Base-by-base conservation (phyloP, 2,329 filamentous ascomycete genomes). In the Drechslerella dactyloides region DNA sequence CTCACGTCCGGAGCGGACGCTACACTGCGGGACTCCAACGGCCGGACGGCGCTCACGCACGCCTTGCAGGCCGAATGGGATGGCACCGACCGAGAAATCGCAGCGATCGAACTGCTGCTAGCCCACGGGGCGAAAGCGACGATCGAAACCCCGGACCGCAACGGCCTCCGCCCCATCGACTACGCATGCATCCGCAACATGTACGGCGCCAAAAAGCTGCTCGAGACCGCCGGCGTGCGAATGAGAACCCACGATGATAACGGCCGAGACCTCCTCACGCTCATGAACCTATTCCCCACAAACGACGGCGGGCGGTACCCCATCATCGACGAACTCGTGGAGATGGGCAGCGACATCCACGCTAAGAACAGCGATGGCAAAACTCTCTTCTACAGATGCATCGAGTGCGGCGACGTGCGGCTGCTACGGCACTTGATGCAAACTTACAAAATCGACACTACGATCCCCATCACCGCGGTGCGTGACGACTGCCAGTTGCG, bases 91-190 rank as follows among this genome's bases (percentile, higher is more conserved):
- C 17, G 27, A 15, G 19, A 17, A 2, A 7, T 24, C 27, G 19
- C 7, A 15, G 40, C 60, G 19, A n/a, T 70, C 17, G 4, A 50
- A 6, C 15, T 56, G 5, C 50, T 70, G 17, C 17, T 70, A 13
- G 7, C 42, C 2, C 15, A 51, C 7, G 37, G 19, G 11, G 44
- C 52, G 10, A 69, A 54, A 19, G 11, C 33, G 7, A 21, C 42
- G 15, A 23, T 70, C 2, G 11, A 64, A 19, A n/a, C 15, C 1
- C 40, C 59, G 21, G 66, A 70, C 55, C 21, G n/a, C 21, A 17
- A 13, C 11, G 66, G 66, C 1, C 24, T 63, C 15, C 46, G 50
- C 11, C 59, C 66, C 13, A 64, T 70, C 3, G 66, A 70, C 17
- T 30, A 64, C 30, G 66, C 66, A 1, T 55, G 48, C 21, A 15